These are phyloP conservation scores for Kregervanrija fluxuum DNA, from an alignment of 805 yeast genomes.

Conservation along the genomic window DNA sequence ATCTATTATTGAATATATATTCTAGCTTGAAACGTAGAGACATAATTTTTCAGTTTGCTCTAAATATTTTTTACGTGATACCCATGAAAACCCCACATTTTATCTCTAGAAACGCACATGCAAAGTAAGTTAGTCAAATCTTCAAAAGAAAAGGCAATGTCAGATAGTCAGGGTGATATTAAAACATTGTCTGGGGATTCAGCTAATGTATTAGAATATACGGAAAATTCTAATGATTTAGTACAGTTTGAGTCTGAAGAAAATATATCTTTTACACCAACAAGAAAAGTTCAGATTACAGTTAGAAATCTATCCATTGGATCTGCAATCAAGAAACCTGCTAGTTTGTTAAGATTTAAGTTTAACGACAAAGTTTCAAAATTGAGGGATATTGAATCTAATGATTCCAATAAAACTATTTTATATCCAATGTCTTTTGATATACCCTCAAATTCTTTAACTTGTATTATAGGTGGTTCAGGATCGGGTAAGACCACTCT, in stretches of 20 bases:
- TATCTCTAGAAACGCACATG: too few relatives aligned
- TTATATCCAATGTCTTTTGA: slow-evolving; percentile 50
- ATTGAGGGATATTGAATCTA: slow-evolving; percentile 17
- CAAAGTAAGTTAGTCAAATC: too few relatives aligned
- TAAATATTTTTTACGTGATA: too few relatives aligned
- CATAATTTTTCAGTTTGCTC: too few relatives aligned
- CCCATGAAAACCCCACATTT: too few relatives aligned
- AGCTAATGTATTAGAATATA: too few relatives aligned
- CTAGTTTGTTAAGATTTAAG: not conserved
- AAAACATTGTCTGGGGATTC: too few relatives aligned
- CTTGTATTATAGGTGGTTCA: slow-evolving; percentile 83
- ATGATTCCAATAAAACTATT: slow-evolving; percentile 28
- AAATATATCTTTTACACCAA: slow-evolving; percentile 20
- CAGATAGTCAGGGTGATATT: too few relatives aligned
- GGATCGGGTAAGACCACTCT: slow-evolving; percentile 85
- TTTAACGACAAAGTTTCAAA: not conserved
- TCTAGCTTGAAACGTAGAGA: too few relatives aligned
- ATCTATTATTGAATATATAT: too few relatives aligned
- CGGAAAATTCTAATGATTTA: not conserved
- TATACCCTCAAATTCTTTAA: slow-evolving; percentile 50
- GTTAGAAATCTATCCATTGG: slow-evolving; percentile 22
- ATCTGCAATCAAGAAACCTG: slow-evolving; percentile 2
- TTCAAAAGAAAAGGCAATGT: too few relatives aligned
- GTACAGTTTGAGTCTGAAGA: not conserved
- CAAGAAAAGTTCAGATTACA: slow-evolving; percentile 18